phyloP scores from a whole-genome alignment of 768 basidiomycete species.

The Agaricus bisporus region DNA sequence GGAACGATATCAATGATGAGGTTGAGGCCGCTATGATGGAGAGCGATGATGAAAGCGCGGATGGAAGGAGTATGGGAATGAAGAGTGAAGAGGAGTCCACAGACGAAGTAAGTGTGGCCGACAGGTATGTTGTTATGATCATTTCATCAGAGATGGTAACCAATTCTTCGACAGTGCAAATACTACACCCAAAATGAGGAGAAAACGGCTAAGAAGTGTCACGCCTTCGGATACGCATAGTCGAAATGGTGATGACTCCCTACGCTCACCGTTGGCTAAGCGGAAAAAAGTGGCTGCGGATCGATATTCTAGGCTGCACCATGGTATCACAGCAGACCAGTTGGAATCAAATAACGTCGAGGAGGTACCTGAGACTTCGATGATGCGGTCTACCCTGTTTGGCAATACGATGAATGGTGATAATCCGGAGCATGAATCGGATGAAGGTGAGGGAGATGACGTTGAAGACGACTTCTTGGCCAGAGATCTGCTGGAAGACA shows the following conservation, averaged over 20 bases:
- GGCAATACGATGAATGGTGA: constrained; percentile 13
- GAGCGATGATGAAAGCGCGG: constrained; percentile 59
- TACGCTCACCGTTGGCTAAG: constrained; percentile 72
- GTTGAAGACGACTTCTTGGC: constrained; percentile 78
- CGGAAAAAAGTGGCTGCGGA: constrained; percentile 71
- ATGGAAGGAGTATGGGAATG: constrained; percentile 31
- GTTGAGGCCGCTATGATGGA: constrained; percentile 84
- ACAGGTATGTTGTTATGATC: background rate
- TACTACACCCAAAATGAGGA: constrained; percentile 41
- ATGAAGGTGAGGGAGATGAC: constrained; percentile 41
- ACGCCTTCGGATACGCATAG: constrained; percentile 54
- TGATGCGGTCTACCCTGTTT: constrained; percentile 10
- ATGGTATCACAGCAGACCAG: constrained; percentile 54
- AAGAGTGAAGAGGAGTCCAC: constrained; percentile 51
- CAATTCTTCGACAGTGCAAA: constrained; percentile 20
- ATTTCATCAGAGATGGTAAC: background rate
- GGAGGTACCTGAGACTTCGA: constrained; percentile 15
- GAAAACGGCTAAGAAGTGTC: constrained; percentile 66
- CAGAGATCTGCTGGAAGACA: constrained; percentile 72
- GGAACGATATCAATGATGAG: constrained; percentile 81
- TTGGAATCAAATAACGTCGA: constrained; percentile 18
- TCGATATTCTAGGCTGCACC: constrained; percentile 64
- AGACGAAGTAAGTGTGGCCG: constrained; percentile 39
- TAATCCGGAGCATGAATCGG: constrained; percentile 30
- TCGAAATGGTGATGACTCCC: constrained; percentile 29